A percentile compares a stretch with the other conserved stretches of the same genome.
Conservation (phyloP, 768 basidiomycete species). For the Mycena olivaceomarginata region DNA sequence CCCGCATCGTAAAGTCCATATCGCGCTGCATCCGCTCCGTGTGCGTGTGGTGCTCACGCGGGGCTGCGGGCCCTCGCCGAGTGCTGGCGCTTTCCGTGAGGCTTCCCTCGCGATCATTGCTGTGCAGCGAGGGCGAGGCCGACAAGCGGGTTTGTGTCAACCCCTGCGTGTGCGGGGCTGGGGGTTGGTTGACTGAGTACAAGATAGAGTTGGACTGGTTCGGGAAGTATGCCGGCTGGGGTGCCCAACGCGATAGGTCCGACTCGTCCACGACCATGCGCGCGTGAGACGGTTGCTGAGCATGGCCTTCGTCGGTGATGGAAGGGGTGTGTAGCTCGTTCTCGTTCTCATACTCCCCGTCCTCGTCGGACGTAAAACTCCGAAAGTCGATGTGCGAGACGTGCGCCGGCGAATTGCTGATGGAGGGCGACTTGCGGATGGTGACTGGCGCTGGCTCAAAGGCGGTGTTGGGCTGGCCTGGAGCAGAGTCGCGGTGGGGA, state of each 20-base stretch:
- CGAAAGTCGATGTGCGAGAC: slow-evolving; percentile 43
- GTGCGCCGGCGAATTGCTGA: slow-evolving; percentile 29
- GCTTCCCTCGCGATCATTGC: not conserved
- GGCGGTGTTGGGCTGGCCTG: slow-evolving; percentile 6
- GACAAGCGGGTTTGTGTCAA: slow-evolving; percentile 29
- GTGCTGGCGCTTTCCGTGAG: not conserved
- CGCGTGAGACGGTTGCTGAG: not conserved
- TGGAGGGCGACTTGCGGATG: slow-evolving; percentile 34
- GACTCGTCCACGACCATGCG: slow-evolving; percentile 2
- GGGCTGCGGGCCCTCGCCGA: not conserved
- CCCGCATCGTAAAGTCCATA: slow-evolving; percentile 36
- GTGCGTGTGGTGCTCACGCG: slow-evolving; percentile 3
- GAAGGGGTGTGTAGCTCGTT: not conserved
- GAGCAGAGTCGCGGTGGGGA: slow-evolving; percentile 21
- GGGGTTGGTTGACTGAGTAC: slow-evolving; percentile 4
- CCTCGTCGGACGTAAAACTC: slow-evolving; percentile 28
- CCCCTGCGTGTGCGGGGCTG: not conserved
- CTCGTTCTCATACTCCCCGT: not conserved
- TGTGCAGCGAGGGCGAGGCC: not conserved
- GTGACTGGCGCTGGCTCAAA: slow-evolving; percentile 5
- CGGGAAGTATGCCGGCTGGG: slow-evolving; percentile 33
- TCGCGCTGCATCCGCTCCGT: no score
- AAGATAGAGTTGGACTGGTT: not conserved
- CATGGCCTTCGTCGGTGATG: slow-evolving; percentile 25
- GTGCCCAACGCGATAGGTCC: slow-evolving; percentile 38